These are phyloP conservation scores for Suillus fuscotomentosus DNA, from an alignment of 768 basidiomycete species.

Conservation along the genomic window DNA sequence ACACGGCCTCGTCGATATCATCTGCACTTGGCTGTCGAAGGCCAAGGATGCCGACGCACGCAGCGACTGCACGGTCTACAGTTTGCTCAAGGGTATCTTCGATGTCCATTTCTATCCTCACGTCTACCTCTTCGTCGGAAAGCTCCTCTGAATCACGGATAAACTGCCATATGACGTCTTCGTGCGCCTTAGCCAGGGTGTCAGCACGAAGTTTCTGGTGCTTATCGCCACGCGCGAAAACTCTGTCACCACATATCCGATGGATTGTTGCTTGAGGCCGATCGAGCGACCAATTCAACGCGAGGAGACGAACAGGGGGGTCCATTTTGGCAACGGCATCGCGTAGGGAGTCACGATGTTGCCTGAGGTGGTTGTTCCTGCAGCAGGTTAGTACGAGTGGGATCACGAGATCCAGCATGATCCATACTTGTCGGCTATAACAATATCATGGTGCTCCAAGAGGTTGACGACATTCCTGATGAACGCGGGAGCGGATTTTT, in stretches of 20 bases:
- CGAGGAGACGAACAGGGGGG: constrained; percentile 29
- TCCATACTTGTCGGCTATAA: constrained; percentile 88
- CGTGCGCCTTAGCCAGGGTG: constrained; percentile 52
- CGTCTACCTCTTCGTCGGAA: constrained; percentile 60
- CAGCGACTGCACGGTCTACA: neutral
- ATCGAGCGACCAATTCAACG: neutral
- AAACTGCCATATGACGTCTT: constrained; percentile 83
- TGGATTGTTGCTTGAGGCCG: constrained; percentile 42
- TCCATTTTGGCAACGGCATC: constrained; percentile 42
- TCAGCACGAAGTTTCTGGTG: constrained; percentile 82
- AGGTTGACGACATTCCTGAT: constrained; percentile 30
- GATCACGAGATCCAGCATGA: neutral
- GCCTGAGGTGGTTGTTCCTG: constrained; percentile 85
- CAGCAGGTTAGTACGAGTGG: neutral
- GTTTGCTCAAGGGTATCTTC: constrained; percentile 33
- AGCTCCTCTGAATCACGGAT: constrained; percentile 64
- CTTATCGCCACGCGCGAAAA: constrained; percentile 72
- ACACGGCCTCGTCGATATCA: neutral
- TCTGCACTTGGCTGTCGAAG: neutral
- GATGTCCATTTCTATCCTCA: constrained; percentile 63
- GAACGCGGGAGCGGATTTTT: constrained; percentile 71
- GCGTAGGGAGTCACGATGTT: constrained; percentile 75
- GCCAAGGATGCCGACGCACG: neutral
- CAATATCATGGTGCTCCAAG: constrained; percentile 66
- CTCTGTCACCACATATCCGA: constrained; percentile 74